Conservation (phyloP, 2,329 filamentous ascomycete species). For the Aspergillus fischeri region DNA sequence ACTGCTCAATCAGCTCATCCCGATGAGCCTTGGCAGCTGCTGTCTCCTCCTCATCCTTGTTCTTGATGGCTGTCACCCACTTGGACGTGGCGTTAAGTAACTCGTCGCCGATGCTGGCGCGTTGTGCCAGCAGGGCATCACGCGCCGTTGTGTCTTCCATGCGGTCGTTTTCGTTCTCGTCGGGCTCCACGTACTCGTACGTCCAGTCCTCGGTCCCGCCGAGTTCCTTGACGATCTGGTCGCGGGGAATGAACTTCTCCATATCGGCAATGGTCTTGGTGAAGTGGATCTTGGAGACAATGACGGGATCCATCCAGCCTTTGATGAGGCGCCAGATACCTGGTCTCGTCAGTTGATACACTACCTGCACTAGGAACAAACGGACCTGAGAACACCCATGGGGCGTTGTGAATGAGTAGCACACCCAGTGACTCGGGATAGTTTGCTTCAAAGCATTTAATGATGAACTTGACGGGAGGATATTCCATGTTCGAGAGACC, state of each 20-base stretch:
- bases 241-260: constrained; percentile 64
- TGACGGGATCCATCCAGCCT: constrained; percentile 93
- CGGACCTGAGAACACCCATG: constrained; percentile 88
- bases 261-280: constrained; percentile 74
- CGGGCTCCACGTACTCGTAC: constrained; percentile 75
- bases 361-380: constrained; percentile 4
- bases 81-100: constrained; percentile 69
- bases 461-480: constrained; percentile 94
- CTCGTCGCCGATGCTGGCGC: constrained; percentile 62
- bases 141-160: constrained; percentile 63
- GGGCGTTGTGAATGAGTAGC: constrained; percentile 87
- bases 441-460: constrained; percentile 96
- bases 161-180: constrained; percentile 65
- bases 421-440: constrained; percentile 87
- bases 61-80: constrained; percentile 62
- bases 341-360: constrained; percentile 25
- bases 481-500: constrained; percentile 98
- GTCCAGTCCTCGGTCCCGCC: constrained; percentile 78
- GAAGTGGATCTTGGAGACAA: constrained; percentile 89
- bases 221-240: constrained; percentile 71
- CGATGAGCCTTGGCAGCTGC: constrained; percentile 54
- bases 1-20: constrained; percentile 56
- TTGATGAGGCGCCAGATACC: constrained; percentile 91
- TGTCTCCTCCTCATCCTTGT: constrained; percentile 40
- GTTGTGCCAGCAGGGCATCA: constrained; percentile 59